A percentile compares a stretch with the other conserved stretches of the same genome.
Evolutionary conservation across 805 yeast genomes (phyloP).

Genomic region (Kazachstania bromeliacearum): DNA sequence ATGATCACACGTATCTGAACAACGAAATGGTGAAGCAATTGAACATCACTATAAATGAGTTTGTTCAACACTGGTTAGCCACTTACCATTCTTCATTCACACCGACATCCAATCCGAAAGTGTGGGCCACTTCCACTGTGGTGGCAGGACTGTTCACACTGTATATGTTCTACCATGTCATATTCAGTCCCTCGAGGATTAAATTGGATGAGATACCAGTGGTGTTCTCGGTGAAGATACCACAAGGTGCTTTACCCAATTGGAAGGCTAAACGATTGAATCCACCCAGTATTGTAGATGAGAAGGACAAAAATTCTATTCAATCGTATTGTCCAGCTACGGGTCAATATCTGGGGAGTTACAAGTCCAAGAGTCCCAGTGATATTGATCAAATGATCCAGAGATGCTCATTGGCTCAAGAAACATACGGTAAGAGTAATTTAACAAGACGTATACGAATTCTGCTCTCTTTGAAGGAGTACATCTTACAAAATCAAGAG

Average conservation of each 20-base stretch:
- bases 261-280: constrained; percentile 84
- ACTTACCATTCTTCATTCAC: too few species aligned
- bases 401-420: constrained; percentile 29
- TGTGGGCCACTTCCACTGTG: constrained; percentile 4
- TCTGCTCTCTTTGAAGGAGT: constrained; percentile 60
- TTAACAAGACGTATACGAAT: constrained; percentile 62
- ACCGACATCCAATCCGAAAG: neutral
- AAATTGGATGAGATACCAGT: constrained; percentile 11
- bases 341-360: constrained; percentile 75
- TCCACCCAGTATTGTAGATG: constrained; percentile 41
- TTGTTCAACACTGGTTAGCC: neutral
- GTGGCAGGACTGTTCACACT: too few species aligned
- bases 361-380: constrained; percentile 48
- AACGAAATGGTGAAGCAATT: neutral
- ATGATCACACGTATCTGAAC: too few species aligned
- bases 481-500: constrained; percentile 72
- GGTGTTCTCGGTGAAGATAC: constrained; percentile 15
- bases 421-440: constrained; percentile 34
- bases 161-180: too few species aligned
- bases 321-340: constrained; percentile 95
- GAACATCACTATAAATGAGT: neutral
- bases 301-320: constrained; percentile 56
- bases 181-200: constrained; percentile 12
- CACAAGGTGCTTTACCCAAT: constrained; percentile 36
- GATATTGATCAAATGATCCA: constrained; percentile 63